A percentile compares a stretch with the other conserved stretches of the same genome.
phyloP scores from a whole-genome alignment of 169 alveolate genomes.

The Theileria annulata region DNA sequence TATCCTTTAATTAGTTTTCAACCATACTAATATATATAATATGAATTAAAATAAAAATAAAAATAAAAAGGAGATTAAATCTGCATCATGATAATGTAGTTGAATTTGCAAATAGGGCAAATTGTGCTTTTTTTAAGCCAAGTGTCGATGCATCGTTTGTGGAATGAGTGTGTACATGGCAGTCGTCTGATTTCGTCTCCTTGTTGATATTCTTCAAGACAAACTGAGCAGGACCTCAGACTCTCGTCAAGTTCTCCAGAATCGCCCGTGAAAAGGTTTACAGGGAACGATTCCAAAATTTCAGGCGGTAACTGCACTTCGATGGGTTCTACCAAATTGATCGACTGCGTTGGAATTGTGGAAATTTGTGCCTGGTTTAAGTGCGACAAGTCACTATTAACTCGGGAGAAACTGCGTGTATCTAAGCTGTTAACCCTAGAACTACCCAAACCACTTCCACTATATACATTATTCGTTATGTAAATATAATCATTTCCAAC shows the following conservation, averaged over 20 bases:
- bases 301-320: neutral
- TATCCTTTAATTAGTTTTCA: too few species aligned
- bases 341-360: neutral
- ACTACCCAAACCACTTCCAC: too few species aligned
- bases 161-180: conserved; percentile 68
- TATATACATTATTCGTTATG: too few species aligned
- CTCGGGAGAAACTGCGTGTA: too few species aligned
- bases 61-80: neutral
- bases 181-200: conserved; percentile 46
- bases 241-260: neutral
- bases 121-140: conserved; percentile 67
- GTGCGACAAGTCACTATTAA: too few species aligned
- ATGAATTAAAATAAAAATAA: neutral
- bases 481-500: too few species aligned
- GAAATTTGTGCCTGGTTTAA: too few species aligned
- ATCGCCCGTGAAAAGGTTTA: neutral
- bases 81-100: conserved; percentile 35
- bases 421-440: too few species aligned
- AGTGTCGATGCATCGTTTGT: conserved; percentile 56
- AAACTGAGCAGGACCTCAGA: conserved; percentile 29
- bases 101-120: conserved; percentile 68
- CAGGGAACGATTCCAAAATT: conserved; percentile 3
- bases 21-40: too few species aligned
- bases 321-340: neutral
- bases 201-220: conserved; percentile 48